These are phyloP conservation scores for Saccharomyces kudriavzevii DNA, from an alignment of 805 yeast species.

Conservation along the genomic window DNA sequence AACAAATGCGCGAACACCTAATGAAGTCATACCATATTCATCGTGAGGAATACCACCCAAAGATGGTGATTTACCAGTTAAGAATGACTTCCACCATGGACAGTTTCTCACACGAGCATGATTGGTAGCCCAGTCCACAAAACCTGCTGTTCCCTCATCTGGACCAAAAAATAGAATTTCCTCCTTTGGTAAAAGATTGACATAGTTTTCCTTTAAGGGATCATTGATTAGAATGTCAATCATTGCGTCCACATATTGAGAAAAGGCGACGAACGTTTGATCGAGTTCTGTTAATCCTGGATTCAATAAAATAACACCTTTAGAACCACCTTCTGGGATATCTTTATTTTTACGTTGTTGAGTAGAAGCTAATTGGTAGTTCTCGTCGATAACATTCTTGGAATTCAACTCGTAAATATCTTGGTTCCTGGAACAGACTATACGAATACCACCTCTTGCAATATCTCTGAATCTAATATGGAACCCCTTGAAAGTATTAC, in stretches of 20 bases:
- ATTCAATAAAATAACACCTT: slow-evolving; percentile 87
- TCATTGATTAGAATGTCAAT: slow-evolving; percentile 78
- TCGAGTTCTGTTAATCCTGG: slow-evolving; percentile 64
- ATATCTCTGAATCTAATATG: slow-evolving; percentile 94
- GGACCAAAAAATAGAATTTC: slow-evolving; percentile 97
- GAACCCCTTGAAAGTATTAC: slow-evolving; percentile 95
- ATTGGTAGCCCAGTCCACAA: slow-evolving; percentile 94
- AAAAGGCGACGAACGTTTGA: slow-evolving; percentile 75
- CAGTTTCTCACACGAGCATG: slow-evolving; percentile 92
- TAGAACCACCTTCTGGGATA: slow-evolving; percentile 98
- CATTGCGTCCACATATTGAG: slow-evolving; percentile 86
- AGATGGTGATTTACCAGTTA: slow-evolving; percentile 88
- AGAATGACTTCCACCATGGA: slow-evolving; percentile 96
- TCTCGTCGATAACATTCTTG: slow-evolving; percentile 88
- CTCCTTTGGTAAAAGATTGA: slow-evolving; percentile 73
- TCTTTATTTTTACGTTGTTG: slow-evolving; percentile 97
- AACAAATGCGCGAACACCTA: slow-evolving; percentile 87
- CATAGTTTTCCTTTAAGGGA: slow-evolving; percentile 73
- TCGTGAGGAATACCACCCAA: slow-evolving; percentile 98
- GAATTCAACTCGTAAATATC: slow-evolving; percentile 83
- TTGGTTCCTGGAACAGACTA: slow-evolving; percentile 75
- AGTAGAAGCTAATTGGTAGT: slow-evolving; percentile 89
- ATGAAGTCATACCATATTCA: slow-evolving; percentile 94
- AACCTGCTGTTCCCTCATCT: slow-evolving; percentile 96
- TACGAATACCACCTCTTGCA: slow-evolving; percentile 96